phyloP scores from a whole-genome alignment of 352 stramenopile species.

The Hyaloperonospora brassicae region DNA sequence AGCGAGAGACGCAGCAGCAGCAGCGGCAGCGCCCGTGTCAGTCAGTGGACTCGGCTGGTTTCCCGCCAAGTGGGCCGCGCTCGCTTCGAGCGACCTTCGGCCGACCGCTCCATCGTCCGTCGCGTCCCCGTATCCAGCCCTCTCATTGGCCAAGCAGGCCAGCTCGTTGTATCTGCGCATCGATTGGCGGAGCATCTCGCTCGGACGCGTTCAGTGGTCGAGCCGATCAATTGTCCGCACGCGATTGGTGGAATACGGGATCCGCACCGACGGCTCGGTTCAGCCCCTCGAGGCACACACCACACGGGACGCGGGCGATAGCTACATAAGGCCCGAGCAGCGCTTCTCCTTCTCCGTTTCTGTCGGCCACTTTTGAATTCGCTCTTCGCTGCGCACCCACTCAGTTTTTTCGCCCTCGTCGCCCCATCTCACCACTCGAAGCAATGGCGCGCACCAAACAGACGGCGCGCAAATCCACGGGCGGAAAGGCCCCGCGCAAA shows the following conservation, averaged over 20 bases:
- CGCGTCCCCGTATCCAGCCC: constrained; percentile 8
- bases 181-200: constrained; percentile 25
- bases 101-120: constrained; percentile 2
- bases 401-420: no score
- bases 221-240: not conserved
- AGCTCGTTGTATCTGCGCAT: not conserved
- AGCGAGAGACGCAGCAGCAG: no score
- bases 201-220: not conserved
- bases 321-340: no score
- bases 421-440: constrained; percentile 11
- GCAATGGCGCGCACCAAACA: constrained; percentile 94
- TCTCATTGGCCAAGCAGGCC: constrained; percentile 27
- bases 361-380: constrained; percentile 47
- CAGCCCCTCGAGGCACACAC: no score
- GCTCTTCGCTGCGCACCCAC: no score
- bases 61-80: constrained; percentile 17
- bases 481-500: constrained; percentile 91
- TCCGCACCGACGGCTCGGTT: no score
- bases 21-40: not conserved
- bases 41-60: constrained; percentile 2
- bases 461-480: constrained; percentile 92
- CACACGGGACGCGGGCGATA: no score
- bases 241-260: constrained; percentile 23
- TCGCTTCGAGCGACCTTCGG: constrained; percentile 14
- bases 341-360: not conserved